Evolutionary conservation across 1,139 yeast genomes (phyloP).

Genomic region (Kluyveromyces marxianus): DNA sequence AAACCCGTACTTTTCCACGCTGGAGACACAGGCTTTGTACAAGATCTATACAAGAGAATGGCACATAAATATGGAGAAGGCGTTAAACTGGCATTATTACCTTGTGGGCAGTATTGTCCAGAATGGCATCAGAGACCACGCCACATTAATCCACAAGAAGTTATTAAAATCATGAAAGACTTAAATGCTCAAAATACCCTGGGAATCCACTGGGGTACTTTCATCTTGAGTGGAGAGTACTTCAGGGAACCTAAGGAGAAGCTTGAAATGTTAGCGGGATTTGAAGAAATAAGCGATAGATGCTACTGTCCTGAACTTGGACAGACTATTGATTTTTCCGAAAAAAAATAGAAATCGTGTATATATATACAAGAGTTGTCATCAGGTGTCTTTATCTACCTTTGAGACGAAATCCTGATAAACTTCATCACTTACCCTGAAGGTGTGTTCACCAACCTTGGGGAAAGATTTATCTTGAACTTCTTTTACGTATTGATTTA

Average conservation of each 20-base stretch:
- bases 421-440: slow-evolving; percentile 60
- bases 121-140: slow-evolving; percentile 90
- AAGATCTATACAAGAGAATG: slow-evolving; percentile 60
- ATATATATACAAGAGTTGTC: neutral
- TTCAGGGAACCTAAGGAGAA: slow-evolving; percentile 70
- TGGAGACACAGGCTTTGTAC: slow-evolving; percentile 87
- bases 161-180: slow-evolving; percentile 58
- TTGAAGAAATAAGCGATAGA: slow-evolving; percentile 30
- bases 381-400: slow-evolving; percentile 1
- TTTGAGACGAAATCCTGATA: slow-evolving; percentile 40
- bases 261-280: slow-evolving; percentile 35
- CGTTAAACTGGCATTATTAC: slow-evolving; percentile 63
- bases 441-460: slow-evolving; percentile 52
- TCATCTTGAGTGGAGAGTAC: slow-evolving; percentile 79
- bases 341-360: slow-evolving; percentile 7
- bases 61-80: slow-evolving; percentile 57
- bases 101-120: slow-evolving; percentile 94
- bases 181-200: slow-evolving; percentile 54
- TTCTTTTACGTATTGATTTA: slow-evolving; percentile 50
- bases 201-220: slow-evolving; percentile 97
- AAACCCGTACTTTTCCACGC: slow-evolving; percentile 78
- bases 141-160: slow-evolving; percentile 78
- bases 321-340: slow-evolving; percentile 32
- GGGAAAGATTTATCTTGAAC: slow-evolving; percentile 57
- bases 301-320: slow-evolving; percentile 50